phyloP scores from a whole-genome alignment of 1,284 basidiomycete species.

The Porodaedalea pini region DNA sequence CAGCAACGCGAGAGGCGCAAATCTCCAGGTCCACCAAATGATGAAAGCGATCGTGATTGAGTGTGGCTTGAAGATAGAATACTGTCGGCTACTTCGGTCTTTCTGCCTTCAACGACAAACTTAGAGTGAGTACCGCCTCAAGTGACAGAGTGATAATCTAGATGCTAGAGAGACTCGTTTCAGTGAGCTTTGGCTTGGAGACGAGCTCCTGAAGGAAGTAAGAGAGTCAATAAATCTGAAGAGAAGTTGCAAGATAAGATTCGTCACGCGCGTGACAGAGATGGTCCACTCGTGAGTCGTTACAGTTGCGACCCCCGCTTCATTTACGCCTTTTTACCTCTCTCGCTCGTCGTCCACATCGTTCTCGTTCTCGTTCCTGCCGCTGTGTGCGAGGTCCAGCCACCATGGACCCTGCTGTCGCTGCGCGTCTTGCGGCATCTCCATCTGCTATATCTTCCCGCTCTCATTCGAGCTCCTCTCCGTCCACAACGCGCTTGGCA shows the following conservation, averaged over 20 bases:
- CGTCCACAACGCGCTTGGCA: slow-evolving; percentile 25
- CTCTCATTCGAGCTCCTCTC: slow-evolving; percentile 26
- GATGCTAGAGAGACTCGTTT: too few species aligned
- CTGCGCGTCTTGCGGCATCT: slow-evolving; percentile 17
- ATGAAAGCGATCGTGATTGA: too few species aligned
- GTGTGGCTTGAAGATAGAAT: too few species aligned
- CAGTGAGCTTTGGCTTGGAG: too few species aligned
- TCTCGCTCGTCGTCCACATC: not conserved
- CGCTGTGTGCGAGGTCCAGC: slow-evolving; percentile 6
- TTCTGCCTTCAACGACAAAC: too few species aligned
- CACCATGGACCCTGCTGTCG: slow-evolving; percentile 12
- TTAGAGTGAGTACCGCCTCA: too few species aligned
- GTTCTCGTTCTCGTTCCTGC: not conserved
- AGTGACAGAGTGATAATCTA: too few species aligned
- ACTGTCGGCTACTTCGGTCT: too few species aligned
- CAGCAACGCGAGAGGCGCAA: not conserved
- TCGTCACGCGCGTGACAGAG: not conserved
- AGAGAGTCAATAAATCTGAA: too few species aligned
- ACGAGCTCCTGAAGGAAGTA: too few species aligned
- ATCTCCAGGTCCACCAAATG: not conserved
- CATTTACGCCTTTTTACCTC: not conserved
- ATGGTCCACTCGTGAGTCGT: not conserved
- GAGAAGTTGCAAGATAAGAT: not conserved
- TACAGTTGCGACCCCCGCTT: not conserved
- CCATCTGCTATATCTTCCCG: slow-evolving; percentile 18